These are phyloP conservation scores for Tympanopsis confertula DNA, from an alignment of 2,329 filamentous ascomycete species.

Conservation along the genomic window DNA sequence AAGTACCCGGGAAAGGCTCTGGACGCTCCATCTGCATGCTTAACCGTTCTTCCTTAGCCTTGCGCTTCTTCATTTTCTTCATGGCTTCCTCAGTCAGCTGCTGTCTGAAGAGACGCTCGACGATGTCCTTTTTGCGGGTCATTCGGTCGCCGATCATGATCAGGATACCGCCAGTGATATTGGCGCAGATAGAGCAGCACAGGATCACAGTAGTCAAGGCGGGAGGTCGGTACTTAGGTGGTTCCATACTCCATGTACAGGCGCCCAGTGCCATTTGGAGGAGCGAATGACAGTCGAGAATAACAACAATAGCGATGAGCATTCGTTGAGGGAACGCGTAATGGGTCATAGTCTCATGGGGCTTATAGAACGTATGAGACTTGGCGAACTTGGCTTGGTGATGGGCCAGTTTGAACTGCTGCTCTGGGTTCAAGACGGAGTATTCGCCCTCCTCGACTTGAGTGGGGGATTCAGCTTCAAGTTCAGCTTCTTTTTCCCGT, in stretches of 20 bases:
- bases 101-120: slow-evolving; percentile 66
- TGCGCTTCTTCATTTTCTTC: slow-evolving; percentile 33
- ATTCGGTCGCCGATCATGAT: slow-evolving; percentile 67
- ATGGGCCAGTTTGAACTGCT: slow-evolving; percentile 61
- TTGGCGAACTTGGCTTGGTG: slow-evolving; percentile 72
- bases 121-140: slow-evolving; percentile 76
- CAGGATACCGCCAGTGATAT: slow-evolving; percentile 64
- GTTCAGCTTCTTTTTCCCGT: slow-evolving; percentile 24
- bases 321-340: slow-evolving; percentile 65
- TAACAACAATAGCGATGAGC: slow-evolving; percentile 65
- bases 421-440: slow-evolving; percentile 50
- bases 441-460: slow-evolving; percentile 32
- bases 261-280: slow-evolving; percentile 71
- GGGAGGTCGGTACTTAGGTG: slow-evolving; percentile 63
- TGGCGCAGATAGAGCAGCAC: slow-evolving; percentile 65
- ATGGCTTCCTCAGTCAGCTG: slow-evolving; percentile 55
- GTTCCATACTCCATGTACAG: slow-evolving; percentile 67
- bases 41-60: slow-evolving; percentile 18
- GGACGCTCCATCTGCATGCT: too few relatives aligned
- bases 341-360: slow-evolving; percentile 74
- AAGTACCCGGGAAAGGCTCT: too few relatives aligned
- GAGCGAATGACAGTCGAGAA: slow-evolving; percentile 69
- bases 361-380: slow-evolving; percentile 81
- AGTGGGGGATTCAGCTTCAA: slow-evolving; percentile 24
- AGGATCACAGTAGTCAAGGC: slow-evolving; percentile 74